Percentiles rank a stretch among this genome's conserved stretches.
Evolutionary conservation across 1,139 yeast genomes (phyloP).

Genomic region (Kodamaea derodonti): DNA sequence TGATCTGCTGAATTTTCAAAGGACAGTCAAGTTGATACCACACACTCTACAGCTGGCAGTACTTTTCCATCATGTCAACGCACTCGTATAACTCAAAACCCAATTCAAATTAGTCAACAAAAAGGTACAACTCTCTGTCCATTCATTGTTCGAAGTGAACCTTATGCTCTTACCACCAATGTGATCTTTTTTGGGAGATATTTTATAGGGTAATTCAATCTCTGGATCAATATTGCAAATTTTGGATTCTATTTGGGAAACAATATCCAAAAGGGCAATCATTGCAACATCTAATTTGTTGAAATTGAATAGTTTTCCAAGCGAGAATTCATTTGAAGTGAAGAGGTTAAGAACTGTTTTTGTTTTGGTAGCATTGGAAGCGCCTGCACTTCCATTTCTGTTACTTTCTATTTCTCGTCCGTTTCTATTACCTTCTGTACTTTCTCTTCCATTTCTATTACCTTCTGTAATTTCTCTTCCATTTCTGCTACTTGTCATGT

Average conservation of each 20-base stretch:
- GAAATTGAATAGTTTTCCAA: constrained; percentile 66
- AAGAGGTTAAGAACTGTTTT: constrained; percentile 45
- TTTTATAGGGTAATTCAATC: constrained; percentile 70
- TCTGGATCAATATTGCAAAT: constrained; percentile 48
- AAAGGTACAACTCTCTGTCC: constrained; percentile 90
- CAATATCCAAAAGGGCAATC: constrained; percentile 67
- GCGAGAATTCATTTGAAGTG: constrained; percentile 62
- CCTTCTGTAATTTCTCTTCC: constrained; percentile 2
- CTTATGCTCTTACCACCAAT: constrained; percentile 78
- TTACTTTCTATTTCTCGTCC: constrained; percentile 1
- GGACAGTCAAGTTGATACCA: no score
- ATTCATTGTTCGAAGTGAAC: constrained; percentile 70
- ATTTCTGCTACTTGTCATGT: constrained; percentile 2
- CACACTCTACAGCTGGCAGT: no score
- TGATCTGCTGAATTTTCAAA: no score
- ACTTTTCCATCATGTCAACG: background rate
- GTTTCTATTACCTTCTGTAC: constrained; percentile 2
- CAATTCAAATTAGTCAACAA: constrained; percentile 67
- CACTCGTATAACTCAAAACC: constrained; percentile 32
- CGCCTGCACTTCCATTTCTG: background rate
- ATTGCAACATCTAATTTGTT: constrained; percentile 71
- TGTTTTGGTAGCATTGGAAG: constrained; percentile 6
- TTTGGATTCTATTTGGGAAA: constrained; percentile 52
- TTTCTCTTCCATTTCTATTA: constrained; percentile 2
- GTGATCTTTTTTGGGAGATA: constrained; percentile 47